Evolutionary conservation across 441 rosid species (phyloP).

Genomic region (Aquilaria agallochum): DNA sequence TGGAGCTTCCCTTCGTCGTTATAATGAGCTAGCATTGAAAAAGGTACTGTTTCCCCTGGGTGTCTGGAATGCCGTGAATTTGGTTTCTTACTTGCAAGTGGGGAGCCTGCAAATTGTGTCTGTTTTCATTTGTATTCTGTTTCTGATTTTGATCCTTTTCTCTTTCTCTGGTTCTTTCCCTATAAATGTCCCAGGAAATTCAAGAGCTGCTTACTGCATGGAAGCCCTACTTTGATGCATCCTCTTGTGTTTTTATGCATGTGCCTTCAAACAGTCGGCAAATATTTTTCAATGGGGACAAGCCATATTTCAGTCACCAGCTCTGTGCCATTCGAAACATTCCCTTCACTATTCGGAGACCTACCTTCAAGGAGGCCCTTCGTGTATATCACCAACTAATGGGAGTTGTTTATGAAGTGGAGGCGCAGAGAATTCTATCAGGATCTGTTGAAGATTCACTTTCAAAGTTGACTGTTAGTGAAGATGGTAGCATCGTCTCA

Average conservation of each 20-base stretch:
- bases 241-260: constrained; percentile 63
- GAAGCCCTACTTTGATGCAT: constrained; percentile 90
- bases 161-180: constrained; percentile 7
- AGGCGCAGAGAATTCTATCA: constrained; percentile 34
- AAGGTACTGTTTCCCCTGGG: constrained; percentile 45
- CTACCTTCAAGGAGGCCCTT: constrained; percentile 84
- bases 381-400: constrained; percentile 70
- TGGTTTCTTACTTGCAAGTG: neutral
- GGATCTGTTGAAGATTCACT: constrained; percentile 22
- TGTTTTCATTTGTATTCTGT: neutral
- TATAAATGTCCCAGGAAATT: constrained; percentile 54
- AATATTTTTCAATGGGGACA: constrained; percentile 67
- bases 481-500: constrained; percentile 18
- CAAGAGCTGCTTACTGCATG: constrained; percentile 85
- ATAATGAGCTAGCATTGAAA: constrained; percentile 87
- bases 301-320: constrained; percentile 62
- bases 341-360: constrained; percentile 76
- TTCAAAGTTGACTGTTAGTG: constrained; percentile 17
- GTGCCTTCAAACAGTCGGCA: constrained; percentile 89
- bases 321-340: constrained; percentile 46
- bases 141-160: constrained; percentile 10
- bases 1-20: constrained; percentile 95
- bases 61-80: too few relatives aligned
- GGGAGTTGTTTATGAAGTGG: constrained; percentile 55
- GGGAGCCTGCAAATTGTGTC: neutral